phyloP scores from a whole-genome alignment of 2,329 filamentous ascomycete species.

The Phaeosphaeria sp. region DNA sequence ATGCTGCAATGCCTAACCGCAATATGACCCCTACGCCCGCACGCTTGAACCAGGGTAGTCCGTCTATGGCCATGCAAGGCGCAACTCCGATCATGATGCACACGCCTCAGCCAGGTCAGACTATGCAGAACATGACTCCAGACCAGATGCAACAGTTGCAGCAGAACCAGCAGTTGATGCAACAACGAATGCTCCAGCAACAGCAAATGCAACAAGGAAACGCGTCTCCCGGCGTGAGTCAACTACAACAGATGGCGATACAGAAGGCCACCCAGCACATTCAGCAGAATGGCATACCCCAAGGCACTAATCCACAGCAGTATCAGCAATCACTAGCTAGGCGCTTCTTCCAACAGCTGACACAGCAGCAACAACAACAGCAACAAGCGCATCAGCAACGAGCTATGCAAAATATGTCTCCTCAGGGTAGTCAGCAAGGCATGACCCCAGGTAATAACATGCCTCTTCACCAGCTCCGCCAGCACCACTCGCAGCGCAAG shows the following conservation, averaged over 20 bases:
- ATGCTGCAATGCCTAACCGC: slow-evolving; percentile 44
- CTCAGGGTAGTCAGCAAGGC: slow-evolving; percentile 27
- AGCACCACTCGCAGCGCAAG: slow-evolving; percentile 31
- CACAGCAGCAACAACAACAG: slow-evolving; percentile 31
- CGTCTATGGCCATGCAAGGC: slow-evolving; percentile 41
- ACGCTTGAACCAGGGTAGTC: slow-evolving; percentile 47
- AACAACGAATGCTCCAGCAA: slow-evolving; percentile 39
- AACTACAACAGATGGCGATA: slow-evolving; percentile 39
- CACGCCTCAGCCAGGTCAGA: slow-evolving; percentile 39
- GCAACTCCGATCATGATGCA: slow-evolving; percentile 48
- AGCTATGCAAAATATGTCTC: slow-evolving; percentile 38
- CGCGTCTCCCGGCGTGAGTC: slow-evolving; percentile 27
- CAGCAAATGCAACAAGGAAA: slow-evolving; percentile 17
- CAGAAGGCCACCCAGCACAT: slow-evolving; percentile 42
- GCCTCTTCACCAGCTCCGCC: slow-evolving; percentile 34
- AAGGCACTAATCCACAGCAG: slow-evolving; percentile 30
- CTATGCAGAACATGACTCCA: slow-evolving; percentile 45
- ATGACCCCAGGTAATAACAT: slow-evolving; percentile 34
- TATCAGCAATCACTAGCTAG: slow-evolving; percentile 26
- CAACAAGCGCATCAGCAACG: slow-evolving; percentile 32
- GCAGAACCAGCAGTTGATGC: slow-evolving; percentile 26
- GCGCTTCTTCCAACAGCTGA: slow-evolving; percentile 25
- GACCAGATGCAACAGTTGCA: slow-evolving; percentile 43
- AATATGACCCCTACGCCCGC: slow-evolving; percentile 49
- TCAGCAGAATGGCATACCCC: slow-evolving; percentile 40